Evolutionary conservation across 1,284 basidiomycete genomes (phyloP).

Genomic region (Boletus holoroseus): DNA sequence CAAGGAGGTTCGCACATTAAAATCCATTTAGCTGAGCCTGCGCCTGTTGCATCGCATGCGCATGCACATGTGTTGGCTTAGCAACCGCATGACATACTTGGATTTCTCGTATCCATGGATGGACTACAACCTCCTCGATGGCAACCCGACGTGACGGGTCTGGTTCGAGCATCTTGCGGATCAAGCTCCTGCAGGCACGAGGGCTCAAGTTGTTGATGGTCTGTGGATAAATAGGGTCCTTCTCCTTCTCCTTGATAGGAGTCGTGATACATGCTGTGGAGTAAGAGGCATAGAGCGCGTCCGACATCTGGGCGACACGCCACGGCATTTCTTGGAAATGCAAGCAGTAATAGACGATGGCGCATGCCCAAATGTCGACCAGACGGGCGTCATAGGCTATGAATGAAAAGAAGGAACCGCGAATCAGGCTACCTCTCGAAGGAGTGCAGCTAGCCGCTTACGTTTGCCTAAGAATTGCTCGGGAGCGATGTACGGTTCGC

Average conservation of each 20-base stretch:
- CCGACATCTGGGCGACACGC: constrained; percentile 86
- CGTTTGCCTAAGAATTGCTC: constrained; percentile 96
- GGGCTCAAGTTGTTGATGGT: constrained; percentile 89
- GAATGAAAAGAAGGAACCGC: constrained; percentile 16
- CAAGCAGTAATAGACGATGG: constrained; percentile 97
- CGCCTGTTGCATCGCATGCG: constrained; percentile 51
- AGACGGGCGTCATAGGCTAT: constrained; percentile 94
- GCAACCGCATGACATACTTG: constrained; percentile 65
- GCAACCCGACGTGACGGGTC: constrained; percentile 76
- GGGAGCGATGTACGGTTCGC: constrained; percentile 97
- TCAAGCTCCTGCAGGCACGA: constrained; percentile 75
- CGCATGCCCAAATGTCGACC: constrained; percentile 97
- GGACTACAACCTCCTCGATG: constrained; percentile 81
- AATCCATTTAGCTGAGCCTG: constrained; percentile 26
- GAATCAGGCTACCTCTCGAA: constrained; percentile 28
- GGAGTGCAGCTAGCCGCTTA: constrained; percentile 46
- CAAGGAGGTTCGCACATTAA: constrained; percentile 7
- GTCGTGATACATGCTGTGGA: constrained; percentile 52
- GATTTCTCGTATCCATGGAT: constrained; percentile 79
- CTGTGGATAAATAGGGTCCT: constrained; percentile 48
- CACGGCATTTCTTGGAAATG: constrained; percentile 96
- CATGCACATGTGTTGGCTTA: constrained; percentile 65
- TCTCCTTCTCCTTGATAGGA: constrained; percentile 33
- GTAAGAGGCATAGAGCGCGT: constrained; percentile 83
- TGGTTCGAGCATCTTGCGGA: constrained; percentile 95